A percentile compares a stretch with the other conserved stretches of the same genome.
Conservation (phyloP, 176 grass and related monocot species). For the Triticum urartu region DNA sequence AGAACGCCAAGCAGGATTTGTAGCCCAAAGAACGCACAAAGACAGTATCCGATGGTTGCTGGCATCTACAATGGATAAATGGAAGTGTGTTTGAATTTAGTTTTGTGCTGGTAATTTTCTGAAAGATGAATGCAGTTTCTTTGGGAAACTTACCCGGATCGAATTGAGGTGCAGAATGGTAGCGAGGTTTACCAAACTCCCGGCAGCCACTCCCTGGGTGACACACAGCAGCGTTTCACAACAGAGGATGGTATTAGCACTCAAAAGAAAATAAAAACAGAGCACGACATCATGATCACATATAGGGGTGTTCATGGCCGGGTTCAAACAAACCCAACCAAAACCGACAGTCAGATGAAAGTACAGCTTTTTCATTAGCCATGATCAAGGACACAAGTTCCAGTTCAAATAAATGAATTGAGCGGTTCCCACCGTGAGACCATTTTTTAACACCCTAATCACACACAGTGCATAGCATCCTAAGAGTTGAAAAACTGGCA, state of each 20-base stretch:
- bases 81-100: slow-evolving; percentile 16
- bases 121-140: slow-evolving; percentile 1
- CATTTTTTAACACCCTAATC: too few relatives aligned
- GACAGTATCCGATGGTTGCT: slow-evolving; percentile 60
- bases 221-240: slow-evolving; percentile 31
- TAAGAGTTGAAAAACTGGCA: neutral
- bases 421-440: too few relatives aligned
- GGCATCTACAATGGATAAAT: slow-evolving; percentile 51
- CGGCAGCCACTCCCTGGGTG: slow-evolving; percentile 74
- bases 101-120: slow-evolving; percentile 1
- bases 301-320: too few relatives aligned
- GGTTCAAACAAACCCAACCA: too few relatives aligned
- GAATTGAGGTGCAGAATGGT: slow-evolving; percentile 89
- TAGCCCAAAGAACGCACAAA: slow-evolving; percentile 73
- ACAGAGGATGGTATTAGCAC: neutral
- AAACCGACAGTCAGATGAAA: too few relatives aligned
- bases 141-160: slow-evolving; percentile 57
- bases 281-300: neutral
- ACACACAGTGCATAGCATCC: neutral
- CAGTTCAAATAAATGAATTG: too few relatives aligned
- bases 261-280: neutral
- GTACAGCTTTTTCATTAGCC: too few relatives aligned
- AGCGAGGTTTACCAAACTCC: slow-evolving; percentile 87
- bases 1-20: slow-evolving; percentile 79
- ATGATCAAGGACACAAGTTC: too few relatives aligned